These are phyloP conservation scores for Schoenoplectus tabernaemontani DNA, from an alignment of 202 grass and related monocot genomes.

Conservation along the genomic window DNA sequence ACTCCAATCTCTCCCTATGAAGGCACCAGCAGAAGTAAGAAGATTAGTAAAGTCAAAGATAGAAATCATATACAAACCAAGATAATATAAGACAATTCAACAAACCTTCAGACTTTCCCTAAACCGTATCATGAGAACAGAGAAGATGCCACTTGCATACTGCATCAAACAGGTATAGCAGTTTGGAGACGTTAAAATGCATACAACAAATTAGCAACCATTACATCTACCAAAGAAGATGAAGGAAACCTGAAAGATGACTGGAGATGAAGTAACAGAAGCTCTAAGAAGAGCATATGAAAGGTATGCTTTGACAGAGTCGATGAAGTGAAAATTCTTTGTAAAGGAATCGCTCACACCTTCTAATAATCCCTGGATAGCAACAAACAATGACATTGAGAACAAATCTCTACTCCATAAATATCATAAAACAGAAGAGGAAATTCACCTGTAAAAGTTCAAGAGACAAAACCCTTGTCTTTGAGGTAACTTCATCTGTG, in stretches of 20 bases:
- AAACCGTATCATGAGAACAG: constrained; percentile 90
- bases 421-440: constrained; percentile 4
- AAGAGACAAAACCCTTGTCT: constrained; percentile 92
- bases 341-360: constrained; percentile 82
- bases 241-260: constrained; percentile 81
- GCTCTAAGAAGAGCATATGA: constrained; percentile 86
- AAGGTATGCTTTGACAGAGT: constrained; percentile 99
- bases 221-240: constrained; percentile 15
- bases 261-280: constrained; percentile 73
- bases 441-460: constrained; percentile 89
- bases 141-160: constrained; percentile 96
- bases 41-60: constrained; percentile 18
- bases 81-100: constrained; percentile 25
- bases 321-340: constrained; percentile 99
- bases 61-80: constrained; percentile 15
- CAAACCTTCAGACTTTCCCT: constrained; percentile 91
- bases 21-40: background rate
- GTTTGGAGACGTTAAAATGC: constrained; percentile 11
- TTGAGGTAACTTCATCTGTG: constrained; percentile 82
- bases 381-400: constrained; percentile 29
- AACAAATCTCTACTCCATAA: constrained; percentile 20
- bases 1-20: constrained; percentile 98
- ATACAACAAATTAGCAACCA: constrained; percentile 18
- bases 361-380: constrained; percentile 75
- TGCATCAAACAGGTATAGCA: constrained; percentile 39